Evolutionary conservation across 179 eudicot genomes (phyloP).

Genomic region (Camellia oleifera): DNA sequence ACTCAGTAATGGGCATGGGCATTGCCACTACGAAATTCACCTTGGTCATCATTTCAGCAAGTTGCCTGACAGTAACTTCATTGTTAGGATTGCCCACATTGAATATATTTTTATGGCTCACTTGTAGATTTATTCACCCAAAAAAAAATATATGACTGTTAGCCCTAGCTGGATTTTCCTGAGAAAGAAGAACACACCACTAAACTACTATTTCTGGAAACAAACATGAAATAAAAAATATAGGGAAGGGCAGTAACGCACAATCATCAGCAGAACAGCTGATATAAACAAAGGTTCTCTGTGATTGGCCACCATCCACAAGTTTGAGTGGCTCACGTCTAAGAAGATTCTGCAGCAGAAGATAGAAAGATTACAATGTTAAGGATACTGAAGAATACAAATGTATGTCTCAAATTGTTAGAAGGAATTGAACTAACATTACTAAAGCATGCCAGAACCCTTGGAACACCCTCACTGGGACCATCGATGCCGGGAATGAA

Average conservation of each 20-base stretch:
- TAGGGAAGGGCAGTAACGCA: constrained; percentile 28
- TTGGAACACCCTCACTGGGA: constrained; percentile 98
- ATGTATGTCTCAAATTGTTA: background rate
- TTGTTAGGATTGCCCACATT: constrained; percentile 98
- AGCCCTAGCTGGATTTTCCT: constrained; percentile 97
- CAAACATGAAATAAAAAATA: background rate
- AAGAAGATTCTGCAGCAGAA: constrained; percentile 65
- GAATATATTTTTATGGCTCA: constrained; percentile 30
- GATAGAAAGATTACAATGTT: constrained; percentile 2
- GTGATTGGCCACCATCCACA: constrained; percentile 97
- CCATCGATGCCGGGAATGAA: constrained; percentile 99
- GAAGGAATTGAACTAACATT: constrained; percentile 48
- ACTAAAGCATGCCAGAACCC: constrained; percentile 97
- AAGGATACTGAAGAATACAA: constrained; percentile 1
- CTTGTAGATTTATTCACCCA: too few species aligned
- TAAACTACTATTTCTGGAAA: background rate
- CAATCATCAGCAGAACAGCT: constrained; percentile 93
- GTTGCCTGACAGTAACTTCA: constrained; percentile 98
- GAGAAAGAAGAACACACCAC: constrained; percentile 16
- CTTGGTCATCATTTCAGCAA: constrained; percentile 98
- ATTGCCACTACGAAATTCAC: constrained; percentile 24
- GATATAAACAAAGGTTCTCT: constrained; percentile 88
- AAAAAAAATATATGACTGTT: constrained; percentile 56
- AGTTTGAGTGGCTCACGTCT: constrained; percentile 94
- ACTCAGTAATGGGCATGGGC: background rate